Conservation (phyloP, 495 filamentous ascomycete genomes). For the Pseudevernia furfuracea region DNA sequence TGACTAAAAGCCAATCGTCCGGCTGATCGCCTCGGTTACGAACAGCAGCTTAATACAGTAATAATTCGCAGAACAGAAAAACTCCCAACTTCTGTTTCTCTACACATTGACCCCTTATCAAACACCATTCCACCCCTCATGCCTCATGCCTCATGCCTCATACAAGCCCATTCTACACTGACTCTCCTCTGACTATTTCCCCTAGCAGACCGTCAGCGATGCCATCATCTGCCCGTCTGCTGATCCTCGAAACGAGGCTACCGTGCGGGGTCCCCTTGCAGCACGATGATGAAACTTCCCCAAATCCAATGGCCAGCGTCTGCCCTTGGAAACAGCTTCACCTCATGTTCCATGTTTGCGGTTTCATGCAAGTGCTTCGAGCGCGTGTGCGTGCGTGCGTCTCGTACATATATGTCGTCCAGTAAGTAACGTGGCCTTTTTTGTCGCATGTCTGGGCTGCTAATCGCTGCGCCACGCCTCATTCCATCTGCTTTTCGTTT, state of each 20-base stretch:
- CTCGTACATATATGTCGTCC: not conserved
- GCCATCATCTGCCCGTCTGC: not conserved
- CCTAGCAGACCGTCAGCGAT: not conserved
- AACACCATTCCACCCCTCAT: too few species aligned
- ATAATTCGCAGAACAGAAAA: too few species aligned
- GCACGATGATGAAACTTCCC: not conserved
- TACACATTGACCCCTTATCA: too few species aligned
- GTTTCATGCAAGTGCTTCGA: conserved; percentile 16
- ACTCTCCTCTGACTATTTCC: not conserved
- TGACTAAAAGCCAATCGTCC: conserved; percentile 5
- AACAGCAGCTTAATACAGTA: too few species aligned
- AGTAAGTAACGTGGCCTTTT: not conserved
- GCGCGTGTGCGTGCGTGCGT: conserved; percentile 4
- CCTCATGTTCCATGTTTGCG: not conserved
- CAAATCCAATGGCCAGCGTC: conserved; percentile 6
- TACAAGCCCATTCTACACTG: too few species aligned
- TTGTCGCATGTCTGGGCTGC: conserved; percentile 7
- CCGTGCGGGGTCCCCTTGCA: not conserved
- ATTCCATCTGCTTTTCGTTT: not conserved
- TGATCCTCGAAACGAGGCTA: not conserved
- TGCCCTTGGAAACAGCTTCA: conserved; percentile 1
- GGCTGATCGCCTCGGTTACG: conserved; percentile 13
- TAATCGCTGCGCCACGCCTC: conserved; percentile 12
- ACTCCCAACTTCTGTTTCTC: too few species aligned
- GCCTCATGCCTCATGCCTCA: not conserved